Evolutionary conservation across 805 yeast genomes (phyloP).

Genomic region (Maudiozyma turicensis): DNA sequence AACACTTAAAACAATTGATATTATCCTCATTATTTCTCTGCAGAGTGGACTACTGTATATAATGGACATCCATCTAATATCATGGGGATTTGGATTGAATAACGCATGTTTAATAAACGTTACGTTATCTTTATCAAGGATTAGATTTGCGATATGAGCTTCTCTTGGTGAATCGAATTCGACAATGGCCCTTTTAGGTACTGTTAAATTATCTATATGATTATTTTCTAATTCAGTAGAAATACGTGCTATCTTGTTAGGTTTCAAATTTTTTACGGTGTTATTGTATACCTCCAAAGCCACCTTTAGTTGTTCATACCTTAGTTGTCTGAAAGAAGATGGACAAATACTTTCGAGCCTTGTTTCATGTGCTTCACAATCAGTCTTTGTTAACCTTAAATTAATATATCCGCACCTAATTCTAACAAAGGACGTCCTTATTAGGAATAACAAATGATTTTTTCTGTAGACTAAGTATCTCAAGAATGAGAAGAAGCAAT

Average conservation of each 20-base stretch:
- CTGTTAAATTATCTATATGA: background rate
- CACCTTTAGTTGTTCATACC: constrained; percentile 3
- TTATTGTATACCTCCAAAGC: constrained; percentile 3
- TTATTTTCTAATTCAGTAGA: background rate
- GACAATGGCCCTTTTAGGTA: constrained; percentile 43
- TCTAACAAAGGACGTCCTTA: background rate
- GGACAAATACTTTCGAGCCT: too few relatives aligned
- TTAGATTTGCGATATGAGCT: constrained; percentile 57
- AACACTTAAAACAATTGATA: constrained; percentile 35
- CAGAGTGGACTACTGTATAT: constrained; percentile 19
- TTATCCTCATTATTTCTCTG: background rate
- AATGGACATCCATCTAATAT: constrained; percentile 64
- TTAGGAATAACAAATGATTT: background rate
- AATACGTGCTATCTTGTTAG: constrained; percentile 1
- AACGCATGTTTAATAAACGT: constrained; percentile 34
- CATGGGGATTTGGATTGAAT: constrained; percentile 49
- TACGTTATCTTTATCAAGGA: constrained; percentile 29
- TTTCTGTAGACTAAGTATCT: background rate
- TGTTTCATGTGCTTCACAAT: too few relatives aligned
- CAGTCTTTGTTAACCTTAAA: background rate
- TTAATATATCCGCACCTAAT: background rate
- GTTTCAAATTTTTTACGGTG: background rate
- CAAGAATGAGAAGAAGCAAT: background rate
- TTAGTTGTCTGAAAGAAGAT: too few relatives aligned
- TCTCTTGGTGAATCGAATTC: constrained; percentile 48